Conservation (phyloP, 345 rosid genomes). For the Isatis tinctoria region DNA sequence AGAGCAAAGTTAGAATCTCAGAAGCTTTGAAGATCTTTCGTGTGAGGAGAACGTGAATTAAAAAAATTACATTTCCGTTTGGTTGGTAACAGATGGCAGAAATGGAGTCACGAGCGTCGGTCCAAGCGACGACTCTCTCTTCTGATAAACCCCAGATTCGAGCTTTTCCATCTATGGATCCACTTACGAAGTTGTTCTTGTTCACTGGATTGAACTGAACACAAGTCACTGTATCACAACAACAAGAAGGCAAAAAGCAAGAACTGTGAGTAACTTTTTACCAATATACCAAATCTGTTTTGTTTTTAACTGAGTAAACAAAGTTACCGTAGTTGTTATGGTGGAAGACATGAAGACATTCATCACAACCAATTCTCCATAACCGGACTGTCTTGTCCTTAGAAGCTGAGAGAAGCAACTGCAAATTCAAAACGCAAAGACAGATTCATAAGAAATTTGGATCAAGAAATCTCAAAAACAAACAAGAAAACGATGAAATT, state of each 20-base stretch:
- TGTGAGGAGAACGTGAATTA: neutral
- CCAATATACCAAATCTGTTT: neutral
- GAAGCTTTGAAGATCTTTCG: neutral
- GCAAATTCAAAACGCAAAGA: constrained; percentile 22
- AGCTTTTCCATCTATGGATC: constrained; percentile 92
- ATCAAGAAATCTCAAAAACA: neutral
- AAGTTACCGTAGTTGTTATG: constrained; percentile 66
- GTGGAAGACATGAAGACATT: constrained; percentile 51
- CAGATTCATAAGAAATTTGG: neutral
- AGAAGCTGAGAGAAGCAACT: constrained; percentile 77
- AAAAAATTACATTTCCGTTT: constrained; percentile 58
- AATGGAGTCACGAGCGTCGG: constrained; percentile 57
- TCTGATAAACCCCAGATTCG: constrained; percentile 79
- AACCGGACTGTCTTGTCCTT: constrained; percentile 72
- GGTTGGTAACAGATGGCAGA: constrained; percentile 71
- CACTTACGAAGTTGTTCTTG: constrained; percentile 70
- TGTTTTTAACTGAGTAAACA: neutral
- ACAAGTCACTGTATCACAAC: constrained; percentile 67
- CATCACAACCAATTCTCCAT: constrained; percentile 58
- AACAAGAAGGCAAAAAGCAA: neutral
- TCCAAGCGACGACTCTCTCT: constrained; percentile 77
- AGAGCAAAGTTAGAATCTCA: neutral
- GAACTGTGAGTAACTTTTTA: neutral
- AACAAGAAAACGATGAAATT: neutral
- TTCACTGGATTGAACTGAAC: constrained; percentile 74